phyloP scores from a whole-genome alignment of 495 filamentous ascomycete species.

The Usnea hakonensis region DNA sequence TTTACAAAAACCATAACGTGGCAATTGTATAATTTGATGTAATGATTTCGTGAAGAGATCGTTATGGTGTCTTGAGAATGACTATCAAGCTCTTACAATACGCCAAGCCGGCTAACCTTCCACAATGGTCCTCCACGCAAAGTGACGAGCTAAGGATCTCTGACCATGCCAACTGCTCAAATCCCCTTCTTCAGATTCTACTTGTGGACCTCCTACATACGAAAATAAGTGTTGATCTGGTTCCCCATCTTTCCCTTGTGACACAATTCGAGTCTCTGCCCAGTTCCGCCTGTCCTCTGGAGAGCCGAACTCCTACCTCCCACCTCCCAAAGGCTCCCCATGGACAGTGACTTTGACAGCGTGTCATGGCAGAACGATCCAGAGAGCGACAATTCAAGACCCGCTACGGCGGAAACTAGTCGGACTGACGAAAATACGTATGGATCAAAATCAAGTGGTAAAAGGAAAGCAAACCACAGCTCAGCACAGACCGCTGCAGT shows the following conservation, averaged over 20 bases:
- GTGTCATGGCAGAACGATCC: slow-evolving; percentile 48
- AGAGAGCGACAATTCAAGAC: slow-evolving; percentile 44
- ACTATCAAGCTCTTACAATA: too few species aligned
- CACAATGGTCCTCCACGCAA: neutral
- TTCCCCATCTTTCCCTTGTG: neutral
- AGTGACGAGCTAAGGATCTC: too few species aligned
- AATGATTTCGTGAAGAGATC: too few species aligned
- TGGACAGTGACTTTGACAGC: slow-evolving; percentile 51
- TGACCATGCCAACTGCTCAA: neutral
- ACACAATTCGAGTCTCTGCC: neutral
- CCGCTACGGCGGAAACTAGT: slow-evolving; percentile 38
- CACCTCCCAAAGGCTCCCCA: neutral
- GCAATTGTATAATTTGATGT: too few species aligned
- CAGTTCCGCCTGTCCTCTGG: neutral
- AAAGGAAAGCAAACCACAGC: slow-evolving; percentile 44
- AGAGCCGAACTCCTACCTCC: neutral
- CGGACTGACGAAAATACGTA: slow-evolving; percentile 33
- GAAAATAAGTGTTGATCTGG: neutral
- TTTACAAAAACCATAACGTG: too few species aligned
- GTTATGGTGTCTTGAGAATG: too few species aligned
- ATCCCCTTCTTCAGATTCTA: neutral
- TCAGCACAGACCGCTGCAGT: slow-evolving; percentile 50
- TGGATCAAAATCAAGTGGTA: slow-evolving; percentile 42
- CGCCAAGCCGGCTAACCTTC: neutral
- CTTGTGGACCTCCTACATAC: neutral